These are phyloP conservation scores for Powellomyces hirtus DNA, from an alignment of 192 early-diverging fungal genomes.

Conservation along the genomic window DNA sequence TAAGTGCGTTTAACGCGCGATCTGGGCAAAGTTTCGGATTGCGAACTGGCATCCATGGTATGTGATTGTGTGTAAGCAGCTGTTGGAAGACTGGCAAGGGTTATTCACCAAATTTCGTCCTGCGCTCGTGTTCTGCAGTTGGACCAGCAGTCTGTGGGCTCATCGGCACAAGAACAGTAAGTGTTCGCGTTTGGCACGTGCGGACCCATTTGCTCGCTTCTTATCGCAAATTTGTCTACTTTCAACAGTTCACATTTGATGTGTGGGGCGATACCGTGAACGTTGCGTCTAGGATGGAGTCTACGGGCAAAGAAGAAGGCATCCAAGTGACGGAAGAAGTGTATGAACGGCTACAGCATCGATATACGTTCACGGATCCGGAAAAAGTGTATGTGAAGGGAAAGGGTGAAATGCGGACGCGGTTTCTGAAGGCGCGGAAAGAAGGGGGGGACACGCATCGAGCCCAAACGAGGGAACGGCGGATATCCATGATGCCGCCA, in stretches of 20 bases:
- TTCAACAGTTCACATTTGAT: slow-evolving; percentile 30
- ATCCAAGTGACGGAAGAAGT: slow-evolving; percentile 39
- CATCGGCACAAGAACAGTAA: slow-evolving; percentile 33
- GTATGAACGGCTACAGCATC: slow-evolving; percentile 11
- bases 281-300: slow-evolving; percentile 38
- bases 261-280: slow-evolving; percentile 44
- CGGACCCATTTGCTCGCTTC: background rate
- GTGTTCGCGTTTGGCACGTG: background rate
- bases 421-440: slow-evolving; percentile 12
- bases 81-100: too few relatives aligned
- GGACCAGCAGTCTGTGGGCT: slow-evolving; percentile 31
- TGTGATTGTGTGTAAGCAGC: background rate
- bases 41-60: slow-evolving; percentile 28
- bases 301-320: slow-evolving; percentile 18
- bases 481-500: slow-evolving; percentile 3
- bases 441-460: background rate
- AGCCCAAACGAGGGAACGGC: background rate
- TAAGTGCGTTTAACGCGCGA: slow-evolving; percentile 28
- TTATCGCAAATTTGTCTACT: background rate
- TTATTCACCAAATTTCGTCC: too few relatives aligned
- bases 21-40: slow-evolving; percentile 26
- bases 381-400: slow-evolving; percentile 39
- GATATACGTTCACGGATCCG: slow-evolving; percentile 20
- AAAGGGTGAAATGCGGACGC: slow-evolving; percentile 38
- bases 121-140: background rate